Conservation (phyloP, 495 filamentous ascomycete species). For the Extremus antarcticus region DNA sequence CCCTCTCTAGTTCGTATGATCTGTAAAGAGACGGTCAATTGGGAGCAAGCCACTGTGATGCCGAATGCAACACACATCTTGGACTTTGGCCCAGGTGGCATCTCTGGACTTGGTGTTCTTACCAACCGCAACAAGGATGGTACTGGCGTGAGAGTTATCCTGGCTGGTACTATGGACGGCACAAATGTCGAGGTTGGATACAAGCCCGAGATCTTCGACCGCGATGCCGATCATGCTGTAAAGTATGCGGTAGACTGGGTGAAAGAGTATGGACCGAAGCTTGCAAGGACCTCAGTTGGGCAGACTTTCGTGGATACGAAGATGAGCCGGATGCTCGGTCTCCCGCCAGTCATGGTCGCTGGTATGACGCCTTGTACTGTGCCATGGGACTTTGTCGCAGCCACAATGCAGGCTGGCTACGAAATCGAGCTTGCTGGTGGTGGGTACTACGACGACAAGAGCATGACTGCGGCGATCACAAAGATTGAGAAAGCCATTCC, state of each 20-base stretch:
- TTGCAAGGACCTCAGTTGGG: constrained; percentile 77
- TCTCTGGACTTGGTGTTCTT: constrained; percentile 89
- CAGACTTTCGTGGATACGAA: constrained; percentile 91
- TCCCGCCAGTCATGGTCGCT: constrained; percentile 84
- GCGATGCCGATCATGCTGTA: constrained; percentile 83
- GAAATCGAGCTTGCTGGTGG: constrained; percentile 84
- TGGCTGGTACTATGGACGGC: constrained; percentile 83
- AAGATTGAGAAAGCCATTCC: constrained; percentile 87
- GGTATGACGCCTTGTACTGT: constrained; percentile 96
- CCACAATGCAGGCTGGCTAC: constrained; percentile 90
- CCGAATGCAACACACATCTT: constrained; percentile 81
- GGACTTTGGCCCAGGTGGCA: constrained; percentile 92
- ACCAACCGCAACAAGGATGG: constrained; percentile 98
- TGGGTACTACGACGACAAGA: constrained; percentile 86
- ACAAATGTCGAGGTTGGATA: constrained; percentile 86
- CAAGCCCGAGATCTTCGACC: constrained; percentile 93
- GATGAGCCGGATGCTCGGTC: constrained; percentile 85
- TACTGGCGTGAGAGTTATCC: constrained; percentile 87
- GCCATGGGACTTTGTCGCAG: constrained; percentile 90
- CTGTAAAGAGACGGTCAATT: constrained; percentile 80
- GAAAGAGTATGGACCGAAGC: constrained; percentile 79
- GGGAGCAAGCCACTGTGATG: constrained; percentile 88
- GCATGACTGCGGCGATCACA: constrained; percentile 74
- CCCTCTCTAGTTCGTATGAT: constrained; percentile 83
- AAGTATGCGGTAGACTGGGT: constrained; percentile 98